phyloP scores from a whole-genome alignment of 1,284 basidiomycete genomes.

The Fomitopsis palustris region DNA sequence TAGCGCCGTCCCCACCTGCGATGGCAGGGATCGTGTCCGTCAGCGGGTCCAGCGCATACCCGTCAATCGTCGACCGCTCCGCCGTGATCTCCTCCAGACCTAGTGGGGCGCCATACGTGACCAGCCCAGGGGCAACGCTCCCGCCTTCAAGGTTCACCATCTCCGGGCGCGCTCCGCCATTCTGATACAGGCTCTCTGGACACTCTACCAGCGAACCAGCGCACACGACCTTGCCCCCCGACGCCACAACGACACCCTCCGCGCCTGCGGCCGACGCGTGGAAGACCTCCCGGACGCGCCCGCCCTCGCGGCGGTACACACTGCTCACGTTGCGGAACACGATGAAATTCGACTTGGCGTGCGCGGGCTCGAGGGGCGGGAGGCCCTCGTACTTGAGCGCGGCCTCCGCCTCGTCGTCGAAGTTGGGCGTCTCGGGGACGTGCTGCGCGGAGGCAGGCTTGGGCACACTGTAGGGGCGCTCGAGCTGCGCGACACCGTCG shows the following conservation, averaged over 20 bases:
- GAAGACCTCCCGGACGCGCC: conserved; percentile 18
- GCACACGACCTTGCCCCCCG: conserved; percentile 42
- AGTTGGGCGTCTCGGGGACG: conserved; percentile 56
- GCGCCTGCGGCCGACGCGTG: conserved; percentile 10
- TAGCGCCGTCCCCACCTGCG: conserved; percentile 45
- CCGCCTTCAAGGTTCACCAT: conserved; percentile 35
- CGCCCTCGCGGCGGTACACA: conserved; percentile 29
- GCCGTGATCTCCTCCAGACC: conserved; percentile 35
- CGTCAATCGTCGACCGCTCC: conserved; percentile 46
- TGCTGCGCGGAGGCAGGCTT: conserved; percentile 50
- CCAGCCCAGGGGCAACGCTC: conserved; percentile 40
- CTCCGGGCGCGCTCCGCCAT: conserved; percentile 26
- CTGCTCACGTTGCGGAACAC: conserved; percentile 59
- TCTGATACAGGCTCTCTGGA: conserved; percentile 17
- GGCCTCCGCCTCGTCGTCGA: conserved; percentile 52
- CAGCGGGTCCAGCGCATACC: conserved; percentile 47
- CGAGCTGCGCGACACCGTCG: conserved; percentile 64
- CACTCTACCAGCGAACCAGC: conserved; percentile 28
- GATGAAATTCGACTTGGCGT: conserved; percentile 34
- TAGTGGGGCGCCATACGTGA: conserved; percentile 33
- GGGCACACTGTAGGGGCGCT: conserved; percentile 34
- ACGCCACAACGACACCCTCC: conserved; percentile 32
- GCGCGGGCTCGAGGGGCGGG: conserved; percentile 50
- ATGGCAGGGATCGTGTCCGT: conserved; percentile 39
- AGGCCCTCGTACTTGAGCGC: conserved; percentile 60